These are phyloP conservation scores for Lactifluus volemus DNA, from an alignment of 768 basidiomycete genomes.

Conservation along the genomic window DNA sequence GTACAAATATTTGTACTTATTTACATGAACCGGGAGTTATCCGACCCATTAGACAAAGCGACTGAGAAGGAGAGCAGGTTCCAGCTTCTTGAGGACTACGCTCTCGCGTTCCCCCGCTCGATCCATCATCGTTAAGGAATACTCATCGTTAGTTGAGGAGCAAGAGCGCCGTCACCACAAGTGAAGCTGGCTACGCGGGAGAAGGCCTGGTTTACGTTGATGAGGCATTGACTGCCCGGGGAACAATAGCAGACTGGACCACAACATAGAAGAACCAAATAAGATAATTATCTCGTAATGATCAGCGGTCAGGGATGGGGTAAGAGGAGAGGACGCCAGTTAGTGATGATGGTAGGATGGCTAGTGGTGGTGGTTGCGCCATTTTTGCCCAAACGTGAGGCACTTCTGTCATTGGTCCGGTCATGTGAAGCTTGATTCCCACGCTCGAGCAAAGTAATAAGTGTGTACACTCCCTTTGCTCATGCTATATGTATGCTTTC, in stretches of 20 bases:
- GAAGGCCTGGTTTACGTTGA: background rate
- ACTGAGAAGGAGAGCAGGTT: slow-evolving; percentile 15
- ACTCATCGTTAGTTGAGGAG: background rate
- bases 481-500: too few species aligned
- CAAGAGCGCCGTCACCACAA: background rate
- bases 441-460: background rate
- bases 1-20: background rate
- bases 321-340: background rate
- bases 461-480: too few species aligned
- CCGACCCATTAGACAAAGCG: too few species aligned
- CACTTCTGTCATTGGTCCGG: slow-evolving; percentile 16
- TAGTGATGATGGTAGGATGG: background rate
- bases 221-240: background rate
- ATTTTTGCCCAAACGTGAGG: slow-evolving; percentile 9
- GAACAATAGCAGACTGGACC: background rate
- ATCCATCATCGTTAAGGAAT: background rate
- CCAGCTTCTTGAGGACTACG: slow-evolving; percentile 30
- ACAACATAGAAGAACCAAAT: too few species aligned
- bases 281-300: background rate
- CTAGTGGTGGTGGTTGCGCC: background rate
- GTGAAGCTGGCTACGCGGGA: background rate
- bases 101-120: slow-evolving; percentile 26
- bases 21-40: too few species aligned
- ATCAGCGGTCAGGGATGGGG: background rate
- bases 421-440: background rate